phyloP scores from a whole-genome alignment of 1,284 basidiomycete species.

The Moniliophthora roreri region DNA sequence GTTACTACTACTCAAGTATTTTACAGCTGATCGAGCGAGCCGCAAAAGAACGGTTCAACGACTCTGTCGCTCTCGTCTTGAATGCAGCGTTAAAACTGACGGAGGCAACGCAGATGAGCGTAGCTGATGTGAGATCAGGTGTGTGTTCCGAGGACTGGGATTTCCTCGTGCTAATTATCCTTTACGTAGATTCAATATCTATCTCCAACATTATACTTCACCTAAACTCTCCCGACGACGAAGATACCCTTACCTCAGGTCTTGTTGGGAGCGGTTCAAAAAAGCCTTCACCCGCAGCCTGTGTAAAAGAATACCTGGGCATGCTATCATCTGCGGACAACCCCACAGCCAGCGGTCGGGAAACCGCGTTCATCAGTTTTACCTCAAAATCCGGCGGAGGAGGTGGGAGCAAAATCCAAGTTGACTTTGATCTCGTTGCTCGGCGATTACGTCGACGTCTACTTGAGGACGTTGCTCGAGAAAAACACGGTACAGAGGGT shows the following conservation, averaged over 20 bases:
- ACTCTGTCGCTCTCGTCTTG: conserved; percentile 69
- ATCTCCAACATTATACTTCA: conserved; percentile 59
- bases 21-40: conserved; percentile 73
- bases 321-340: conserved; percentile 81
- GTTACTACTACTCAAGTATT: conserved; percentile 14
- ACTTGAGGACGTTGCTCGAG: conserved; percentile 79
- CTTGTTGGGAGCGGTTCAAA: conserved; percentile 53
- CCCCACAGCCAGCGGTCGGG: conserved; percentile 66
- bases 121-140: conserved; percentile 71
- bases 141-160: conserved; percentile 15
- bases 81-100: conserved; percentile 71
- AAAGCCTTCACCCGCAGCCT: conserved; percentile 54
- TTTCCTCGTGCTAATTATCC: conserved; percentile 13
- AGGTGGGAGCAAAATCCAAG: conserved; percentile 52
- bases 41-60: conserved; percentile 78
- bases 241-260: conserved; percentile 54
- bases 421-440: conserved; percentile 83
- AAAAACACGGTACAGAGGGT: conserved; percentile 85
- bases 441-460: conserved; percentile 71
- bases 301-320: conserved; percentile 76
- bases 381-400: conserved; percentile 42
- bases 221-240: conserved; percentile 46
- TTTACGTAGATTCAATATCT: conserved; percentile 60
- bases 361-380: conserved; percentile 67
- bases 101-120: conserved; percentile 58